Base-by-base conservation (phyloP, 2,329 filamentous ascomycete genomes). In the Aureobasidium pullulans region DNA sequence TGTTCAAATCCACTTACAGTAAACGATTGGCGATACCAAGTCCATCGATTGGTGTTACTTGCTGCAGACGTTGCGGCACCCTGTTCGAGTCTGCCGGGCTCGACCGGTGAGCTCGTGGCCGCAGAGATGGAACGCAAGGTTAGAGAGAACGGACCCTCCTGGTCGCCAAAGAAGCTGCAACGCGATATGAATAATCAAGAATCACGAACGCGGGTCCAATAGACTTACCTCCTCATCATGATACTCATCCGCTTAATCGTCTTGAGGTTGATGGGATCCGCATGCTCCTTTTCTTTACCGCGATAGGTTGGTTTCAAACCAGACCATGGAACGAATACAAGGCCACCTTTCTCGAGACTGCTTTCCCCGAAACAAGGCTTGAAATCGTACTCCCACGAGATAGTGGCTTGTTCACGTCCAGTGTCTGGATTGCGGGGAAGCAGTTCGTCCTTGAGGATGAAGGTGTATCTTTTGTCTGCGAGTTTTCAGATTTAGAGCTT, bases 381-480 rank as follows among this genome's bases (percentile, higher is more conserved):
- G 29, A 93, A 91, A 65, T 88, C 84, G 63, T 80, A 86, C 72
- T 95, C 89, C 81, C 87, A 94, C 48, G 82, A 88, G 4, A 90
- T 68, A 0, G 84, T 85, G 52, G 86, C 84, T 72, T 86, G 82
- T 65, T 92, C 87, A n/a, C 87, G 76, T 1, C 87, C 87, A 66
- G 86, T 83, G 3, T 81, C 77, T 10, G 81, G 76, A 60, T 79
- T 73, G 44, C 71, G 77, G 0, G 80, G 77, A 0, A 84, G 76
- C 3, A 89, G 69, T 58, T 82, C 77, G 68, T 94, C 87, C 71
- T 92, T 94, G 62, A 95, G 70, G 4, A 83, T 86, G 62, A 95
- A 74, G 0, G 88, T 90, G 70, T 92, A 94, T 19, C 76, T 78
- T 68, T 88, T 90, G 39, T 40, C 61, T 62, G 48, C 44, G 31